Base-by-base conservation (phyloP, 176 grass and related monocot species). In the Oryza meridionalis region DNA sequence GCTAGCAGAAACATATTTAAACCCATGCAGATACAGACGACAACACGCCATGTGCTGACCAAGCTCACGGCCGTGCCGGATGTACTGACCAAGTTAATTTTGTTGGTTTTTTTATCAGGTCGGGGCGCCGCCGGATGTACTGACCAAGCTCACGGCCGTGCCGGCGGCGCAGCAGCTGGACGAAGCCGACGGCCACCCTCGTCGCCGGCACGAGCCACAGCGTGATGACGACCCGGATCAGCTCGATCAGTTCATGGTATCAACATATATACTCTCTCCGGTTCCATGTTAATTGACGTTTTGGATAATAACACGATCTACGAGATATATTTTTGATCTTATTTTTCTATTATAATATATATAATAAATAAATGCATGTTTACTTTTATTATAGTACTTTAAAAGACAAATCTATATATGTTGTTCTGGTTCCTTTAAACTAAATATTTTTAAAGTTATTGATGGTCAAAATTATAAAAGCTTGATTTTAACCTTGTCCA, bases 231-330 rank as follows among this genome's bases (percentile, higher is more conserved):
- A 99, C 51, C 91, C 90, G 1, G 96, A 40, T 40, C 38, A 98
- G 89, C 93, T 98, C 67, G 93, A 98, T 73, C 91, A 89, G 80
- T 95, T 98, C 89, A 98, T 98, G 96, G 96, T 92, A 16, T 19
- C 14, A 67, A 44, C 14, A 49, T 79, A 31, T 31, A 31, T 31
- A n/a, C n/a, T n/a, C n/a, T n/a, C n/a, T n/a, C n/a, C n/a, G n/a
- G n/a, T n/a, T n/a, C n/a, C n/a, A n/a, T n/a, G n/a, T n/a, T n/a
- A n/a, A n/a, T n/a, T n/a, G n/a, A n/a, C n/a, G n/a, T n/a, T n/a
- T n/a, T n/a, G n/a, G n/a, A n/a, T n/a, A n/a, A n/a, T n/a, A n/a
- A n/a, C n/a, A n/a, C n/a, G n/a, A n/a, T n/a, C n/a, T n/a, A n/a
- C n/a, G n/a, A n/a, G n/a, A n/a, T n/a, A n/a, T n/a, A n/a, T n/a